phyloP scores from a whole-genome alignment of 2,329 filamentous ascomycete species.

The Calonectria hongkongensis region DNA sequence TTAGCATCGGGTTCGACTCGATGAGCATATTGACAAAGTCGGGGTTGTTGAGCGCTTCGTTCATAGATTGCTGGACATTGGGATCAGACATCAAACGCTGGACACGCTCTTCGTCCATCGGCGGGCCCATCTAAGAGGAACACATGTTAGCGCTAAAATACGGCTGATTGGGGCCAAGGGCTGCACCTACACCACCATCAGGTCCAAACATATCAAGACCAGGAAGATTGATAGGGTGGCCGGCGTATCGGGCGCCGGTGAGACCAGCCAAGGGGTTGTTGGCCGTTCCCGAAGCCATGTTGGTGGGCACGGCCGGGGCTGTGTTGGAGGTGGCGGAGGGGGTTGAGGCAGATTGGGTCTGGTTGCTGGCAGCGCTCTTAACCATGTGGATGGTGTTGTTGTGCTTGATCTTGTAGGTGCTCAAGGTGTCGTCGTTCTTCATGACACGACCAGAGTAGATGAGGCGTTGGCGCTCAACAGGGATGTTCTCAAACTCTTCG shows the following conservation, averaged over 20 bases:
- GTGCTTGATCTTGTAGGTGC: slow-evolving; percentile 94
- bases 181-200: slow-evolving; percentile 88
- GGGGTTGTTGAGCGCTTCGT: slow-evolving; percentile 97
- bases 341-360: slow-evolving; percentile 65
- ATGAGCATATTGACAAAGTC: slow-evolving; percentile 96
- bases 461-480: slow-evolving; percentile 90
- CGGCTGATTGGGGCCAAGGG: background rate
- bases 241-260: slow-evolving; percentile 95
- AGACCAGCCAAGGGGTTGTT: slow-evolving; percentile 93
- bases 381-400: slow-evolving; percentile 98
- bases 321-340: slow-evolving; percentile 61
- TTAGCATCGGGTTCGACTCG: slow-evolving; percentile 89
- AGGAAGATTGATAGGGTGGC: slow-evolving; percentile 87
- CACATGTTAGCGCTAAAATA: slow-evolving; percentile 36
- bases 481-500: slow-evolving; percentile 89
- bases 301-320: slow-evolving; percentile 75
- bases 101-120: slow-evolving; percentile 86
- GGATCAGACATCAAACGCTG: slow-evolving; percentile 92
- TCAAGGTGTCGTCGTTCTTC: slow-evolving; percentile 93
- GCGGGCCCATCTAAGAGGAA: slow-evolving; percentile 86
- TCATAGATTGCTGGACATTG: slow-evolving; percentile 89
- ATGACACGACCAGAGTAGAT: slow-evolving; percentile 98
- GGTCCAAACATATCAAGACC: slow-evolving; percentile 93
- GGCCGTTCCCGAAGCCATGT: slow-evolving; percentile 87
- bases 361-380: slow-evolving; percentile 94